These are phyloP conservation scores for Colletotrichum abscissum DNA, from an alignment of 2,329 filamentous ascomycete genomes.

Conservation along the genomic window DNA sequence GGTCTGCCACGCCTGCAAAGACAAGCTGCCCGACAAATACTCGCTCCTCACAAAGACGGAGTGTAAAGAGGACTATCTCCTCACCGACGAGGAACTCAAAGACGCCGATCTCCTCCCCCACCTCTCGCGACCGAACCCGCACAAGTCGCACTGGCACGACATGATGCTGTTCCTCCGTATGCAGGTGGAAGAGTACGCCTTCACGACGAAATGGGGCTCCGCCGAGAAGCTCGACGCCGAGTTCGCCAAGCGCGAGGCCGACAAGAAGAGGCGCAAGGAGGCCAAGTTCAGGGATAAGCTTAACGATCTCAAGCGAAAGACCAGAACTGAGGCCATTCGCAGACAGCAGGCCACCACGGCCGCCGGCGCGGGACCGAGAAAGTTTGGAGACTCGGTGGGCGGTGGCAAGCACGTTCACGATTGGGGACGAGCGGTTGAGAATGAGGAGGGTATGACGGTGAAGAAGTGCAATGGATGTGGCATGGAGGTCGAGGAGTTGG, in stretches of 20 bases:
- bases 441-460: conserved; percentile 77
- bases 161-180: conserved; percentile 98
- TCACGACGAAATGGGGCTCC: conserved; percentile 91
- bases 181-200: conserved; percentile 94
- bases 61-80: conserved; percentile 91
- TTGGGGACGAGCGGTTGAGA: conserved; percentile 79
- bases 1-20: conserved; percentile 88
- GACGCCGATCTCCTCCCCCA: conserved; percentile 89
- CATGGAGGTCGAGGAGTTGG: conserved; percentile 83
- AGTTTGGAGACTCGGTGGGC: conserved; percentile 83
- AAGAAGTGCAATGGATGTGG: conserved; percentile 84
- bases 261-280: conserved; percentile 89
- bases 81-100: conserved; percentile 91
- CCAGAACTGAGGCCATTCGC: conserved; percentile 88
- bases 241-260: conserved; percentile 80
- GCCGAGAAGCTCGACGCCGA: conserved; percentile 87
- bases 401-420: conserved; percentile 86
- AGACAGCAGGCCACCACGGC: conserved; percentile 69
- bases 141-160: conserved; percentile 96
- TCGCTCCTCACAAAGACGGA: conserved; percentile 97
- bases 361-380: conserved; percentile 61
- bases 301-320: conserved; percentile 91
- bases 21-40: conserved; percentile 91
- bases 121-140: conserved; percentile 89
- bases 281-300: conserved; percentile 92